These are phyloP conservation scores for Delphinella strobiligena DNA, from an alignment of 2,329 filamentous ascomycete genomes.

Conservation along the genomic window DNA sequence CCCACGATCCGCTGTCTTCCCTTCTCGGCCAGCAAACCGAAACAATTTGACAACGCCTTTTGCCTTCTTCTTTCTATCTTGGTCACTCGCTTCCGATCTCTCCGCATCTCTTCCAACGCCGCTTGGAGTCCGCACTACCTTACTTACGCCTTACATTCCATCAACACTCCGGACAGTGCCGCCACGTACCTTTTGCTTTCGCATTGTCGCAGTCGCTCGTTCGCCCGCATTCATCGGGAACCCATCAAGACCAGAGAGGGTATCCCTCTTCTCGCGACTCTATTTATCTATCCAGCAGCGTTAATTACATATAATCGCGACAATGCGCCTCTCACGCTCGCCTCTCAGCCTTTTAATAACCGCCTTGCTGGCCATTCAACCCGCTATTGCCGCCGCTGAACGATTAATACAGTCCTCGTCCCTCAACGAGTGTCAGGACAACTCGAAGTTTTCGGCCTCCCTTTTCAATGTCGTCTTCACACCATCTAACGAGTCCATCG, in stretches of 20 bases:
- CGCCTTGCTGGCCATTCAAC: slow-evolving; percentile 21
- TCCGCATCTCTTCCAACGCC: neutral
- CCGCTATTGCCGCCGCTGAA: slow-evolving; percentile 47
- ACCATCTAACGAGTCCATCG: slow-evolving; percentile 59
- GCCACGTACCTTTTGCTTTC: neutral
- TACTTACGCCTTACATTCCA: neutral
- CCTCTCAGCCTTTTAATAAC: slow-evolving; percentile 21
- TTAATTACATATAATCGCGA: neutral
- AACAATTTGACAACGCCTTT: too few species aligned
- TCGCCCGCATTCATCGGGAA: neutral
- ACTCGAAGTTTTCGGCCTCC: slow-evolving; percentile 76
- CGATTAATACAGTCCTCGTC: slow-evolving; percentile 69
- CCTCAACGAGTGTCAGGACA: slow-evolving; percentile 70
- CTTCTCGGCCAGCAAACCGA: neutral
- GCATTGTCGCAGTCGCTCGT: slow-evolving; percentile 1
- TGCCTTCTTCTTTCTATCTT: neutral
- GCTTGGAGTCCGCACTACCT: too few species aligned
- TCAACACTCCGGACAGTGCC: neutral
- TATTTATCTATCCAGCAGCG: slow-evolving; percentile 1
- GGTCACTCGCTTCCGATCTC: neutral
- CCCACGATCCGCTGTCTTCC: neutral
- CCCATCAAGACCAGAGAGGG: neutral
- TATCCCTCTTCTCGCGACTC: neutral
- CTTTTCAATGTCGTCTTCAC: slow-evolving; percentile 79
- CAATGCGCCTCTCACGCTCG: slow-evolving; percentile 21